A percentile compares a stretch with the other conserved stretches of the same genome.
Evolutionary conservation across 2,329 filamentous ascomycete genomes (phyloP).

Genomic region (Arthrobotrys musiformis): DNA sequence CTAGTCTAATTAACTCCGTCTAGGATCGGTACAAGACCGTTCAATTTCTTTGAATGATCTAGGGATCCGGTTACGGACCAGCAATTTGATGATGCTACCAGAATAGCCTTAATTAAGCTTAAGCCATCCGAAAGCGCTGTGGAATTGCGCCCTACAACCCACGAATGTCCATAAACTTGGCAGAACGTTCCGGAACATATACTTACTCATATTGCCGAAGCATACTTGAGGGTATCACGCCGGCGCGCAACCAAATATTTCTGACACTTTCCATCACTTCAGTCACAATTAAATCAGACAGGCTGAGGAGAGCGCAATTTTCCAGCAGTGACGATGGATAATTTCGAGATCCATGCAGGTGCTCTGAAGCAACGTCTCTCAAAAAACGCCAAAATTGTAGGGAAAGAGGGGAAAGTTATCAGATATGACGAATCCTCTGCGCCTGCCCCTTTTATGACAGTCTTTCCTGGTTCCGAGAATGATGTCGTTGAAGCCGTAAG

Average conservation of each 20-base stretch:
- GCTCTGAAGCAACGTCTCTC: conserved; percentile 32
- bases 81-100: not conserved
- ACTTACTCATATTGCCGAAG: not conserved
- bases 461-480: conserved; percentile 19
- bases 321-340: conserved; percentile 17
- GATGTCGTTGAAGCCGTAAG: conserved; percentile 46
- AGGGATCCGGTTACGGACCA: not conserved
- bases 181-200: not conserved
- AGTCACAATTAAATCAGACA: not conserved
- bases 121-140: not conserved
- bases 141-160: not conserved
- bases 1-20: not conserved
- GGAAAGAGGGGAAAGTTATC: conserved; percentile 21
- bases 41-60: not conserved
- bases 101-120: not conserved
- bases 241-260: not conserved
- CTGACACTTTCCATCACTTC: not conserved
- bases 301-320: not conserved
- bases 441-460: conserved; percentile 15
- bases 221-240: not conserved
- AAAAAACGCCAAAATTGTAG: conserved; percentile 16
- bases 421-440: conserved; percentile 36
- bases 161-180: not conserved
- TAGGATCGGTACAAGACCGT: not conserved
- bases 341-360: conserved; percentile 12